Conservation (phyloP, 257 asterid species). For the Datura wrightii region DNA sequence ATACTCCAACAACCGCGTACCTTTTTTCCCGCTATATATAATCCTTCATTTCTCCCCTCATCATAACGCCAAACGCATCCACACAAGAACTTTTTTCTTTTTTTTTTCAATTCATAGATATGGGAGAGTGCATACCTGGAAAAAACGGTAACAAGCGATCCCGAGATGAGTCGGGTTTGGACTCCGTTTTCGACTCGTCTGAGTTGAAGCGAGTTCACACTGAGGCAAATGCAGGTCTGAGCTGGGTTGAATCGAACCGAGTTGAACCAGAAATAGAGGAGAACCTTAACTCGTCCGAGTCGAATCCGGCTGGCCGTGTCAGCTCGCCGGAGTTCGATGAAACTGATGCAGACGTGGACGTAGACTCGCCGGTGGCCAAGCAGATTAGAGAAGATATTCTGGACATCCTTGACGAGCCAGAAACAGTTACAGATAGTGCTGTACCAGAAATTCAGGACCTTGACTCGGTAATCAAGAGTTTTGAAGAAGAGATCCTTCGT, state of each 20-base stretch:
- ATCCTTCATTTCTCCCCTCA: not conserved
- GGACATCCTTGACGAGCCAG: constrained; percentile 46
- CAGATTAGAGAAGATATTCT: constrained; percentile 39
- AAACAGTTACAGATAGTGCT: constrained; percentile 28
- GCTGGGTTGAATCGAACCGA: constrained; percentile 23
- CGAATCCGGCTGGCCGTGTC: not conserved
- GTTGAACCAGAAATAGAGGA: not conserved
- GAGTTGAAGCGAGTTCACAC: constrained; percentile 34
- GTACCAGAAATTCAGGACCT: constrained; percentile 46
- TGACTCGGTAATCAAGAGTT: constrained; percentile 53
- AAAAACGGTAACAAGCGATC: constrained; percentile 32
- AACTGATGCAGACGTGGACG: not conserved
- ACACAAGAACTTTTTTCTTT: too few relatives aligned
- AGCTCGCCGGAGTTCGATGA: not conserved
- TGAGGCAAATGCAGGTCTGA: not conserved
- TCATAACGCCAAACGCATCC: not conserved
- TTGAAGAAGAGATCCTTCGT: constrained; percentile 54
- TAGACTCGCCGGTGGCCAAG: constrained; percentile 29
- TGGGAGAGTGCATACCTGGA: constrained; percentile 4
- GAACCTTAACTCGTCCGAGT: not conserved
- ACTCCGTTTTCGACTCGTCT: not conserved
- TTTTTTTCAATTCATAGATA: not conserved
- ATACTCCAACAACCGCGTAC: not conserved
- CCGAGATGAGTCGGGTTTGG: constrained; percentile 40
- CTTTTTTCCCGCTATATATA: not conserved